Evolutionary conservation across 2,329 filamentous ascomycete species (phyloP), one percentile per base, ranked within the genome.

Genomic region (Neophaeococcomyces aloes): DNA sequence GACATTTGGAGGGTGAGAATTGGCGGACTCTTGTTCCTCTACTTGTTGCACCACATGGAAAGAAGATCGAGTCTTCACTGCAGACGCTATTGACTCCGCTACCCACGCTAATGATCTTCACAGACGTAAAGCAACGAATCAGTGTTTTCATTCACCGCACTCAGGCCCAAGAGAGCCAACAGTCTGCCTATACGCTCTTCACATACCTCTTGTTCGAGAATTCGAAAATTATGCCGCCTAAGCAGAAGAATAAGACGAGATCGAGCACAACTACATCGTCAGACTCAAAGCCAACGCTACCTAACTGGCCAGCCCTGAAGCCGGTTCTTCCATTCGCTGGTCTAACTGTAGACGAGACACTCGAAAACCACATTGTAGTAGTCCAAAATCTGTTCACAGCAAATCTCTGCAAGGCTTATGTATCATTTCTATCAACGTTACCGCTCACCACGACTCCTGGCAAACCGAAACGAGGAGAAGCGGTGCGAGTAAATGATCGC

Each of bases 401-500:
- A 7, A 76, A 71, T 3, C 72, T 94, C 4, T 91, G 85, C 68
- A 80, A 79, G 53, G 77, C 73, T 45, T 93, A 89, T 60, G 75
- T 86, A 38, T 71, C 75, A 1, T 91, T 89, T 55, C 73, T 93
- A 1, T 69, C 74, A 7, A 75, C 73, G 0, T 65, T 94, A 2
- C 79, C 85, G 0, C 66, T 94, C 35, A 74, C 74, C 34, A 93
- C 86, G 1, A 94, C 86, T 0, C 86, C 86, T 0, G 78, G 78
- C 0, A 79, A 78, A 48, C 86, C 86, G 1, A 89, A 84, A 61
- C 79, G 78, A 48, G 86, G 84, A 37, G 81, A 91, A 44, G 87
- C 87, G 1, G 74, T 86, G 6, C 74, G 89, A 29, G 83, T 94
- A 36, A 95, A 95, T 60, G 89, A 95, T 60, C 78, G 89, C 8